These are phyloP conservation scores for Serendipita sp. DNA, from an alignment of 768 basidiomycete species.

Conservation along the genomic window DNA sequence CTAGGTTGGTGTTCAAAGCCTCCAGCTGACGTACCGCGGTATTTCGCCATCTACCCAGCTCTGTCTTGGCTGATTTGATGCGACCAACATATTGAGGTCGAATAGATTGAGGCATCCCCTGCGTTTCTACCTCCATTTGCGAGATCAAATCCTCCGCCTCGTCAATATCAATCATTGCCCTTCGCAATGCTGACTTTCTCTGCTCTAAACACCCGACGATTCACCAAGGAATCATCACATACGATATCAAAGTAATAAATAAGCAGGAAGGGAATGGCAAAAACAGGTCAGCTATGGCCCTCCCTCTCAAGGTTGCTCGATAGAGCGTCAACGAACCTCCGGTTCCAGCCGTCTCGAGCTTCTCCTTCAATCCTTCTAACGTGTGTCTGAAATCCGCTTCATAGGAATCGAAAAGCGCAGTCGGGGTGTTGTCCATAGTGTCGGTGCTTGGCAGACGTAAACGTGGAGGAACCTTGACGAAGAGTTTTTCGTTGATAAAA, in stretches of 20 bases:
- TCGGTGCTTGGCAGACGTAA: neutral
- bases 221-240: neutral
- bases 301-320: conserved; percentile 15
- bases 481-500: neutral
- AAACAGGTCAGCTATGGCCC: conserved; percentile 39
- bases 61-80: conserved; percentile 57
- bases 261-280: neutral
- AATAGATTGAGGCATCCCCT: conserved; percentile 79
- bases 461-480: neutral
- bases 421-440: conserved; percentile 67
- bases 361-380: conserved; percentile 53
- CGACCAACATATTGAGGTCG: conserved; percentile 61
- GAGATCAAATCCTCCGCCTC: conserved; percentile 98
- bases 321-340: neutral
- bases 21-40: conserved; percentile 27
- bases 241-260: neutral
- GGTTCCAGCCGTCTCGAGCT: conserved; percentile 53
- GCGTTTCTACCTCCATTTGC: conserved; percentile 98
- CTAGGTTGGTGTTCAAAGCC: neutral
- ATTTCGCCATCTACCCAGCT: conserved; percentile 68
- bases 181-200: conserved; percentile 59
- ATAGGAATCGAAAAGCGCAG: conserved; percentile 78
- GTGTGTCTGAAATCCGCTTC: conserved; percentile 85
- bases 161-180: conserved; percentile 90
- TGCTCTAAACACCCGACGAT: conserved; percentile 37